Evolutionary conservation across 1,284 basidiomycete species (phyloP).

Genomic region (Meira miltonrushii): DNA sequence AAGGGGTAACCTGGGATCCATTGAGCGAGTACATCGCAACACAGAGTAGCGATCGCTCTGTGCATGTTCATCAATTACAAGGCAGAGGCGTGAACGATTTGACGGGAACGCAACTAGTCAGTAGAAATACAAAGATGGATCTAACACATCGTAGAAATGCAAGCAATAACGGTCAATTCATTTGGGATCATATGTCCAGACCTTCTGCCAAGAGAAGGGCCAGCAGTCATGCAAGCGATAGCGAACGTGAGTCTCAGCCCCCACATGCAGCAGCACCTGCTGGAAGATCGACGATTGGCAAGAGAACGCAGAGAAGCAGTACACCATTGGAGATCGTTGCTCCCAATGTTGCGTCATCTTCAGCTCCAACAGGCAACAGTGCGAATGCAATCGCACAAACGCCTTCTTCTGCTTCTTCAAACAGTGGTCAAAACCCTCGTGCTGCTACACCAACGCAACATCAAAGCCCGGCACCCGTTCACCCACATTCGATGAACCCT

Average conservation of each 20-base stretch:
- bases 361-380: not conserved
- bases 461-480: constrained; percentile 15
- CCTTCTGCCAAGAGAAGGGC: constrained; percentile 35
- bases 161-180: constrained; percentile 26
- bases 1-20: constrained; percentile 52
- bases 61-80: constrained; percentile 39
- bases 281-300: not conserved
- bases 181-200: constrained; percentile 36
- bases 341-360: not conserved
- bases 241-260: constrained; percentile 17
- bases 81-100: constrained; percentile 5
- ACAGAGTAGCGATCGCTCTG: constrained; percentile 47
- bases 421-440: constrained; percentile 15
- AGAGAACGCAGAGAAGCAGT: constrained; percentile 18
- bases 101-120: constrained; percentile 24
- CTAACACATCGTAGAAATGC: constrained; percentile 30
- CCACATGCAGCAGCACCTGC: not conserved
- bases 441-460: constrained; percentile 27
- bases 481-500: constrained; percentile 42
- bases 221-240: constrained; percentile 44
- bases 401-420: constrained; percentile 14
- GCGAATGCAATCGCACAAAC: constrained; percentile 9
- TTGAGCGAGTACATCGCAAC: constrained; percentile 47
- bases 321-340: constrained; percentile 29
- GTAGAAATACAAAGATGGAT: constrained; percentile 38